These are phyloP conservation scores for Thuidium tamariscinum DNA, from an alignment of 225 moss, liverwort and hornwort species.

Conservation along the genomic window DNA sequence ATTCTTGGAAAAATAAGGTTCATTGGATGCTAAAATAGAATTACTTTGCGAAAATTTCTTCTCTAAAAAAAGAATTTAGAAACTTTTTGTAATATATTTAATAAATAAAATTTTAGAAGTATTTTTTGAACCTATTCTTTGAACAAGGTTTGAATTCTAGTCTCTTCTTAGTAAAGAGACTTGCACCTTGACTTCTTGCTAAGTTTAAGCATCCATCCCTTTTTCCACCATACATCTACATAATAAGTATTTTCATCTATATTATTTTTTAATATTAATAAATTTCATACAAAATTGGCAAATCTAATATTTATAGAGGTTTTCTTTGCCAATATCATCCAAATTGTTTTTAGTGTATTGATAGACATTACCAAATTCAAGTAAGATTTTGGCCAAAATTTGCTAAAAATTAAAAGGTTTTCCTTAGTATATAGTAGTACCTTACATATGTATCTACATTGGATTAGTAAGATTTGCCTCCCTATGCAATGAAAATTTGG, in stretches of 20 bases:
- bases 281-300: background rate
- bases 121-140: background rate
- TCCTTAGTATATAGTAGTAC: fast-evolving
- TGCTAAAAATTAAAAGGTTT: background rate
- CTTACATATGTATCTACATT: background rate
- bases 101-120: too few species aligned
- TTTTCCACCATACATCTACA: background rate
- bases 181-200: background rate
- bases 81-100: too few species aligned
- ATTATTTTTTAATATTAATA: background rate
- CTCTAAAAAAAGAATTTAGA: background rate
- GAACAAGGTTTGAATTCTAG: background rate
- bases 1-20: too few species aligned
- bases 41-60: background rate
- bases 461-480: background rate
- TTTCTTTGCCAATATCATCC: background rate
- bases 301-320: background rate
- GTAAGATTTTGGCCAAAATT: background rate
- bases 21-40: background rate
- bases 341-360: background rate
- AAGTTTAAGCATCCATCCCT: fast-evolving
- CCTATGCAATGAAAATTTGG: fast-evolving
- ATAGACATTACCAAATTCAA: background rate
- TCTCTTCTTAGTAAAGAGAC: background rate
- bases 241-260: background rate